phyloP scores from a whole-genome alignment of 768 basidiomycete species.

The Russula sp. region DNA sequence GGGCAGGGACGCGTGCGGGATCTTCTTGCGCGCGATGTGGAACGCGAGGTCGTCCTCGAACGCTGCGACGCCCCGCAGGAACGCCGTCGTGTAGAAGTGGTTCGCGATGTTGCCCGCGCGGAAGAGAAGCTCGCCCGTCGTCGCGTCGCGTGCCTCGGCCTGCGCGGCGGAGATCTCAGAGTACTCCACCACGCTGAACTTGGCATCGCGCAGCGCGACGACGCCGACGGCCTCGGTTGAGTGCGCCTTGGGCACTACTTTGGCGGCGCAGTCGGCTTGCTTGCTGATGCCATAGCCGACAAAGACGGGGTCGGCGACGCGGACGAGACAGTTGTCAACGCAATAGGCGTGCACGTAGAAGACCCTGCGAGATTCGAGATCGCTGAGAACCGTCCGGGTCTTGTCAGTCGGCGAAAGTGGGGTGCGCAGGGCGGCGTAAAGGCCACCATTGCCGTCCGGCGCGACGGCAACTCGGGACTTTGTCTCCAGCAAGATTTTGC shows the following conservation, averaged over 20 bases:
- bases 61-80: slow-evolving; percentile 67
- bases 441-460: slow-evolving; percentile 95
- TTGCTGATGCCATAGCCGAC: slow-evolving; percentile 89
- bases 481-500: slow-evolving; percentile 85
- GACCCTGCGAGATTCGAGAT: slow-evolving; percentile 69
- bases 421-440: slow-evolving; percentile 87
- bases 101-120: slow-evolving; percentile 97
- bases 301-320: slow-evolving; percentile 96
- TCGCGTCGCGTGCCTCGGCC: slow-evolving; percentile 64
- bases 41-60: slow-evolving; percentile 90
- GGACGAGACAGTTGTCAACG: slow-evolving; percentile 98
- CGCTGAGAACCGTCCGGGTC: slow-evolving; percentile 72
- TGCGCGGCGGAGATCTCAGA: slow-evolving; percentile 90
- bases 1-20: slow-evolving; percentile 68
- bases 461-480: slow-evolving; percentile 83
- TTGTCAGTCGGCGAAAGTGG: slow-evolving; percentile 58
- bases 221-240: slow-evolving; percentile 95
- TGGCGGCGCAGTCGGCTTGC: slow-evolving; percentile 86
- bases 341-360: slow-evolving; percentile 93
- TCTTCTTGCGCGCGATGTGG: slow-evolving; percentile 99
- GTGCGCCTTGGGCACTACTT: slow-evolving; percentile 86
- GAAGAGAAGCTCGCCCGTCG: slow-evolving; percentile 77
- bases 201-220: slow-evolving; percentile 75
- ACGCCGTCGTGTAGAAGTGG: slow-evolving; percentile 92
- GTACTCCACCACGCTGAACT: slow-evolving; percentile 94